phyloP scores from a whole-genome alignment of 352 stramenopile species.

The Globisporangium camurandrum region DNA sequence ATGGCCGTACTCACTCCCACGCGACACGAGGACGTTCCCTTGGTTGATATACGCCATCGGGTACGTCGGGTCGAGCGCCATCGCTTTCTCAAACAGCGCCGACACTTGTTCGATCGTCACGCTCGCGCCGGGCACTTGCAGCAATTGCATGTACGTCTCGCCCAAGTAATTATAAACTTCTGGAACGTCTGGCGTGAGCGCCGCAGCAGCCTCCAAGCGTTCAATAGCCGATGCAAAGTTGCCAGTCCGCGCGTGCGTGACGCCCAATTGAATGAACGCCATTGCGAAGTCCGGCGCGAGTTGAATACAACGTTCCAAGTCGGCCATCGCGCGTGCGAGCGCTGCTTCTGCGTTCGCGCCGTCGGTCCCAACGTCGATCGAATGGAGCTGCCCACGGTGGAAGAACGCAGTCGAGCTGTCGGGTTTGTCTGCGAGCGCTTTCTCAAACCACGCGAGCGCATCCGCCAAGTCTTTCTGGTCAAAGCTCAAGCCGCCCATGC shows the following conservation, averaged over 20 bases:
- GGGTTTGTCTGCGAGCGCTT: constrained; percentile 53
- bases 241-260: constrained; percentile 61
- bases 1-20: constrained; percentile 60
- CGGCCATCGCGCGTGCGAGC: constrained; percentile 43
- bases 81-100: constrained; percentile 77
- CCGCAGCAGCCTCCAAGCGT: constrained; percentile 50
- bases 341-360: constrained; percentile 42
- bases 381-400: constrained; percentile 76
- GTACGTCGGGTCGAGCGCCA: constrained; percentile 70
- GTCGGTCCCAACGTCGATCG: constrained; percentile 57
- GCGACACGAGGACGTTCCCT: constrained; percentile 72
- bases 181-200: constrained; percentile 62
- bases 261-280: constrained; percentile 77
- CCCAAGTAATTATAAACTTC: constrained; percentile 86
- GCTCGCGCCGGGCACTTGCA: constrained; percentile 36
- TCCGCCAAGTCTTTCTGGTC: constrained; percentile 74
- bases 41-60: constrained; percentile 86
- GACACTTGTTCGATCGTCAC: constrained; percentile 55
- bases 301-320: constrained; percentile 67
- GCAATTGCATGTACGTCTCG: constrained; percentile 83
- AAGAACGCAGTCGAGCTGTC: constrained; percentile 73
- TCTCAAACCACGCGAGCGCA: constrained; percentile 71
- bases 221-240: constrained; percentile 69
- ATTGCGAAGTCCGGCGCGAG: constrained; percentile 70
- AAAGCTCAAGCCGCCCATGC: constrained; percentile 74